Evolutionary conservation across 345 rosid species (phyloP), one percentile per base, ranked within the genome.

Genomic region (Rhizophora mangle): DNA sequence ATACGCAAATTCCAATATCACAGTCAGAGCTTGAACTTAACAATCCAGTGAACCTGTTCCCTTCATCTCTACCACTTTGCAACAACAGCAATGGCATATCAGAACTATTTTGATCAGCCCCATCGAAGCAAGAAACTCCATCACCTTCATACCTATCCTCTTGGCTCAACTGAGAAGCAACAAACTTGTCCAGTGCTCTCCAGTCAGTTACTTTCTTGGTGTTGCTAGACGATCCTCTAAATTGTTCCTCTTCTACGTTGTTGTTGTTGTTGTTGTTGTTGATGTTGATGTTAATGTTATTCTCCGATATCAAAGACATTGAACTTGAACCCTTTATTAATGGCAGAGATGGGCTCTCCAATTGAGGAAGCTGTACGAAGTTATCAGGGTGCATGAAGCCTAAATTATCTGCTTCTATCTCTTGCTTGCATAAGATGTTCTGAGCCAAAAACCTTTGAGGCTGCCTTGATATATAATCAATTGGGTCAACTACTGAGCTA

Each of bases 151-250:
- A 83, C 62, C 79, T 74, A n/a, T 87, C 88, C 74, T 87, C 98
- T 57, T 89, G 95, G 69, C 91, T 93, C 79, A 90, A 67, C 69
- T 93, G 98, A 11, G 98, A 88, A n/a, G 96, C 98, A 57, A 93
- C 96, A 69, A 93, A 90, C 84, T 86, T 88, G 73, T 93, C 98
- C 21, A 90, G 82, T 2, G 85, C 87, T 78, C 96, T 87, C 98
- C 98, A 93, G 36, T 90, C 96, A 0, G 95, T 91, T 60, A 87
- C 89, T 68, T 70, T 78, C 72, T 79, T 81, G 6, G 11, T 56
- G 63, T 19, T 27, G 67, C 64, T 60, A 49, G 36, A 32, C 24
- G 22, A 57, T 10, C 64, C 61, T 34, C 68, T 65, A 24, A 53
- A 54, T 39, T 65, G 84, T 20, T 82, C 83, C 62, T 76, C 85